phyloP scores from a whole-genome alignment of 2,329 filamentous ascomycete species.

The Neonectria sp. region DNA sequence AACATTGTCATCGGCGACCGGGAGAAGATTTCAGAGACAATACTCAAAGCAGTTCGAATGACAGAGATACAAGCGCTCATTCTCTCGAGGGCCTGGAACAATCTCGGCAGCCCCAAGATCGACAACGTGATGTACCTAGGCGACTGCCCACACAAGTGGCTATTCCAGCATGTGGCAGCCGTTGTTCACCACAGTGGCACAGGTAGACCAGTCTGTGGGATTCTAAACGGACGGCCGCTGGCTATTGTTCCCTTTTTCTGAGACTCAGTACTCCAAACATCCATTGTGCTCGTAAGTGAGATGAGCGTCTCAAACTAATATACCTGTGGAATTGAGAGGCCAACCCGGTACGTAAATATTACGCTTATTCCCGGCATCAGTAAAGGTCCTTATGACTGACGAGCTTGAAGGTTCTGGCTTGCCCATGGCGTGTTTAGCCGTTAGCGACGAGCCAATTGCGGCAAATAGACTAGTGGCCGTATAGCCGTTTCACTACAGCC shows the following conservation, averaged over 20 bases:
- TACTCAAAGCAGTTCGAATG: constrained; percentile 74
- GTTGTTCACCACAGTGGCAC: constrained; percentile 81
- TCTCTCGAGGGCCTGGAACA: constrained; percentile 81
- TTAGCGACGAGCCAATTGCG: too few species aligned
- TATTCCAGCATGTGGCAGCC: constrained; percentile 75
- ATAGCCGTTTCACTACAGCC: too few species aligned
- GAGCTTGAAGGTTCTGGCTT: too few species aligned
- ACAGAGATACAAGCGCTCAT: constrained; percentile 77
- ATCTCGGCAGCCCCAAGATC: constrained; percentile 70
- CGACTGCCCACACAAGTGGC: constrained; percentile 81
- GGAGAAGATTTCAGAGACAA: constrained; percentile 74
- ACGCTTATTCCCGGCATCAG: too few species aligned
- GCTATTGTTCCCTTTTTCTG: constrained; percentile 84
- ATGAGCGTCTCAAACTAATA: too few species aligned
- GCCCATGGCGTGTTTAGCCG: too few species aligned
- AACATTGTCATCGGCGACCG: constrained; percentile 81
- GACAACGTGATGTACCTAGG: constrained; percentile 77
- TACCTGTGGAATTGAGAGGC: too few species aligned
- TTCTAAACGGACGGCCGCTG: constrained; percentile 77
- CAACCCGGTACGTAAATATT: too few species aligned
- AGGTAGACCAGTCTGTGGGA: constrained; percentile 77
- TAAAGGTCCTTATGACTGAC: too few species aligned
- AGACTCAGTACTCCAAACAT: constrained; percentile 16
- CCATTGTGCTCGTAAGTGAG: too few species aligned
- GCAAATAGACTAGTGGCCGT: too few species aligned